Conservation (phyloP, 108 stramenopile genomes). For the Parmales sp. region DNA sequence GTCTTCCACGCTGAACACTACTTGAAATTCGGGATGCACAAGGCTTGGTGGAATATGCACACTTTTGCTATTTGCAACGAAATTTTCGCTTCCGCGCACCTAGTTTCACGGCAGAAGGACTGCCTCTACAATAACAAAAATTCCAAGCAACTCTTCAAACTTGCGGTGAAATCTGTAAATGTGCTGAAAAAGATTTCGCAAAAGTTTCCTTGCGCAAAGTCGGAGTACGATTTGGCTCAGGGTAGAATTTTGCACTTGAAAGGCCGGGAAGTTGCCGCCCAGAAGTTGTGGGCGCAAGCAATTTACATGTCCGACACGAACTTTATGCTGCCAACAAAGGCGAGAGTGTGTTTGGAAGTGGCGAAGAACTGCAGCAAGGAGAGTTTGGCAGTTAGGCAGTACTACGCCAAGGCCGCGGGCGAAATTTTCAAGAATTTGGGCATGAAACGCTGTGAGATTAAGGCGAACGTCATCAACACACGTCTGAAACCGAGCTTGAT, state of each 20-base stretch:
- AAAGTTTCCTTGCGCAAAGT: neutral
- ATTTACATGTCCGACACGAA: neutral
- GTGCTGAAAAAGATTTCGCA: neutral
- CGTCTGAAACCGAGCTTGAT: slow-evolving; percentile 7
- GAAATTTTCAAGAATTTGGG: neutral
- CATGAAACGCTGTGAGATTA: neutral
- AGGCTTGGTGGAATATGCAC: neutral
- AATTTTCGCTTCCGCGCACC: neutral
- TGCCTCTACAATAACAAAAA: neutral
- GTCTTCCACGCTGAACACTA: neutral
- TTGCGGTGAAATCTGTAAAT: neutral
- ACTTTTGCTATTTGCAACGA: neutral
- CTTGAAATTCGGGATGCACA: neutral
- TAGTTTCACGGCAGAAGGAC: neutral
- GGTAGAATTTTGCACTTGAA: neutral
- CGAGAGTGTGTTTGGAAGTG: neutral
- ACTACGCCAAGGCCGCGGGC: slow-evolving; percentile 1
- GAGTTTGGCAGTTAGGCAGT: neutral
- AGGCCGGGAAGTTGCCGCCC: neutral
- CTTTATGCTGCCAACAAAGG: neutral
- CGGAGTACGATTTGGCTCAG: slow-evolving; percentile 8
- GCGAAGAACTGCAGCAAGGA: neutral
- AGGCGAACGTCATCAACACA: neutral
- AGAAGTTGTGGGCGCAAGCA: neutral
- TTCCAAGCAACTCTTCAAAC: neutral